These are phyloP conservation scores for Podila horticola DNA, from an alignment of 192 early-diverging fungal species.

Conservation along the genomic window DNA sequence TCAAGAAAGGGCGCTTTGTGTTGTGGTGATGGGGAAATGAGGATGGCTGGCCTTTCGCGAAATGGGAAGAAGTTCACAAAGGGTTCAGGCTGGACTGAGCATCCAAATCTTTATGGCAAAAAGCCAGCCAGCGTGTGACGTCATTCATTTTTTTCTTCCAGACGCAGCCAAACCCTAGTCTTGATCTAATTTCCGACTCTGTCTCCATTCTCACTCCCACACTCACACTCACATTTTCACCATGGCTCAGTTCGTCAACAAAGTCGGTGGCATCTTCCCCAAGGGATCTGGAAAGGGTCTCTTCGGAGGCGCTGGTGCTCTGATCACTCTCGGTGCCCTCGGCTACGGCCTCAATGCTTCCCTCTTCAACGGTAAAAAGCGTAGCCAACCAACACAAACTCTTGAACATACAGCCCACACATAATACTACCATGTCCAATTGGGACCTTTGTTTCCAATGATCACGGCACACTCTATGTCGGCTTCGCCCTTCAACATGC, in stretches of 20 bases:
- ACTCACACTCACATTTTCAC: not conserved
- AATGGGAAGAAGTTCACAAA: no score
- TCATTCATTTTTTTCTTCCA: no score
- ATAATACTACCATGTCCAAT: not conserved
- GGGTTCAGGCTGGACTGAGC: no score
- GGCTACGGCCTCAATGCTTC: constrained; percentile 78
- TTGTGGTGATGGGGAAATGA: no score
- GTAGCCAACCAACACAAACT: not conserved
- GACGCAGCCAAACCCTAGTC: no score
- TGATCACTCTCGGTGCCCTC: constrained; percentile 74
- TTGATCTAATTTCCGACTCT: no score
- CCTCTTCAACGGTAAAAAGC: constrained; percentile 85
- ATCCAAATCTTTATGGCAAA: no score
- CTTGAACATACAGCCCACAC: not conserved
- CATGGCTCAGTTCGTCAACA: constrained; percentile 61
- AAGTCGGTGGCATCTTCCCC: constrained; percentile 67
- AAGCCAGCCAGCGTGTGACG: no score
- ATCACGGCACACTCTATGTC: no score
- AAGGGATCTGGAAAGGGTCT: constrained; percentile 60
- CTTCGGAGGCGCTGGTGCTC: constrained; percentile 60
- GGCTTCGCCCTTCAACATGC: no score
- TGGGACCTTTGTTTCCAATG: not conserved
- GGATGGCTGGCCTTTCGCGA: no score
- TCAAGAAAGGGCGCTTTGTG: no score
- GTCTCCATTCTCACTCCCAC: not conserved